Conservation (phyloP, 2,329 filamentous ascomycete species). For the Moelleriella libera region DNA sequence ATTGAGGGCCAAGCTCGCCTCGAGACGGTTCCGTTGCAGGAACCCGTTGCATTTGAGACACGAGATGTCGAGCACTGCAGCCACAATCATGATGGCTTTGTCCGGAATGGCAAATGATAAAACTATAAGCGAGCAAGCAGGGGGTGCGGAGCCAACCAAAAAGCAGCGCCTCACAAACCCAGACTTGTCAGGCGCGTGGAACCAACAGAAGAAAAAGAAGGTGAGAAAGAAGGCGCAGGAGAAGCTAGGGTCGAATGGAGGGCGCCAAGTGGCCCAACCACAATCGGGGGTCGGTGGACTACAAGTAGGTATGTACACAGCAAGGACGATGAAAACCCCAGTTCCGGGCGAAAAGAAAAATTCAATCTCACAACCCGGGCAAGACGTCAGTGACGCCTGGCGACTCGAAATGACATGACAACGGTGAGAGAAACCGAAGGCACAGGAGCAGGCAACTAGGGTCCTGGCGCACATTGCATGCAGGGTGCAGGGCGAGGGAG, state of each 20-base stretch:
- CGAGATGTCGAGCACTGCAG: conserved; percentile 2
- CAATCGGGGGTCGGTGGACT: too few species aligned
- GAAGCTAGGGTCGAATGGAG: background rate
- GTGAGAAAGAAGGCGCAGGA: background rate
- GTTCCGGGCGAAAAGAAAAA: background rate
- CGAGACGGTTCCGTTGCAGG: background rate
- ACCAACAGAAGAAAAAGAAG: background rate
- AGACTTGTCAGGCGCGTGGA: background rate
- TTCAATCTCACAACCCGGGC: background rate
- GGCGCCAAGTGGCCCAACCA: background rate
- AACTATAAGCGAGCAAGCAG: conserved; percentile 1
- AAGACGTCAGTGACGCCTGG: background rate
- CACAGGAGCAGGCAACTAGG: background rate
- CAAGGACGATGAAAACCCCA: too few species aligned
- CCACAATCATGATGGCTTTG: background rate
- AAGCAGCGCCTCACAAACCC: background rate
- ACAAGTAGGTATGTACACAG: too few species aligned
- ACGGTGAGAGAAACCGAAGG: background rate
- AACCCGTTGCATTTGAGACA: conserved; percentile 2
- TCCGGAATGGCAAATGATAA: background rate
- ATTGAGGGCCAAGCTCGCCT: background rate
- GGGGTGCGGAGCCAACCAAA: background rate
- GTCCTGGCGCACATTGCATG: background rate
- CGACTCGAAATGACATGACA: background rate
- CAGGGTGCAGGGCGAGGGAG: background rate